phyloP scores from a whole-genome alignment of 345 rosid species.

The Pugionium cornutum region DNA sequence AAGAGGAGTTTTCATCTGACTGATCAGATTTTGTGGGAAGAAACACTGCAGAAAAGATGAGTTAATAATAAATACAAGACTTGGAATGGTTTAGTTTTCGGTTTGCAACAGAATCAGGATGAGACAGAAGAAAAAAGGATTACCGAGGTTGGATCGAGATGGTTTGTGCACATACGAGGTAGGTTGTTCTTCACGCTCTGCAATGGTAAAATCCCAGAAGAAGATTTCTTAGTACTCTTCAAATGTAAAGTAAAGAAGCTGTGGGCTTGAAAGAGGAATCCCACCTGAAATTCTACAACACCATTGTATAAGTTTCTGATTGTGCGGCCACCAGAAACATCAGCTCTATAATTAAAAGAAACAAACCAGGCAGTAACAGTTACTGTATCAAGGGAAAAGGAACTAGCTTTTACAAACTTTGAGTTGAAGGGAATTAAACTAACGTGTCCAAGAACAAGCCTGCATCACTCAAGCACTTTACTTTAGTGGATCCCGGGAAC shows the following conservation, averaged over 20 bases:
- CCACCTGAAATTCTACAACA: conserved; percentile 80
- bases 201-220: conserved; percentile 19
- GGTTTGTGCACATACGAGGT: conserved; percentile 73
- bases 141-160: conserved; percentile 86
- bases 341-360: conserved; percentile 51
- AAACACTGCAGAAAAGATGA: conserved; percentile 62
- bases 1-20: conserved; percentile 67
- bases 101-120: conserved; percentile 1
- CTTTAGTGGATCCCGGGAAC: conserved; percentile 64
- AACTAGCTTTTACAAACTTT: conserved; percentile 13
- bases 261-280: neutral
- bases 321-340: conserved; percentile 84
- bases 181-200: conserved; percentile 65
- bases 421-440: conserved; percentile 29
- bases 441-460: conserved; percentile 95
- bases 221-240: neutral
- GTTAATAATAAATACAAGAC: conserved; percentile 20
- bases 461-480: conserved; percentile 96
- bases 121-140: conserved; percentile 1
- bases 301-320: conserved; percentile 73
- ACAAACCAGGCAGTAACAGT: conserved; percentile 19
- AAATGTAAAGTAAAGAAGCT: conserved; percentile 17
- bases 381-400: conserved; percentile 9
- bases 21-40: conserved; percentile 95
- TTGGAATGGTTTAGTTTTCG: neutral